Evolutionary conservation across 2,329 filamentous ascomycete species (phyloP), one percentile per base, ranked within the genome.

Genomic region (Taxawa tesnikishii): DNA sequence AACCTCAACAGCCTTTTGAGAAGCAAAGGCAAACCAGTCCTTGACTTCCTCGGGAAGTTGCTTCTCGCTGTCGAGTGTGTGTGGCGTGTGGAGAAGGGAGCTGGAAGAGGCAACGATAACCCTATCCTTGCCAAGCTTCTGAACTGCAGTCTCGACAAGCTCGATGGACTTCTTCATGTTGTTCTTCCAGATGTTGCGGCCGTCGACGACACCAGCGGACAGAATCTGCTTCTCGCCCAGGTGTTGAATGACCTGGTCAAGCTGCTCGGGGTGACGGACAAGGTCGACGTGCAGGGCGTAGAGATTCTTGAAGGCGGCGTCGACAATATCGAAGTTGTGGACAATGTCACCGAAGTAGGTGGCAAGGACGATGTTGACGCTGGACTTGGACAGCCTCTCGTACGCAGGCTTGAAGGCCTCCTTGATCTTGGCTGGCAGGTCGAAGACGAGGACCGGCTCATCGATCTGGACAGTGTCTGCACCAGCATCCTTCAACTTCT

Each of bases 121-220:
- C 56, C 90, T 83, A 48, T 96, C 87, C 73, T 94, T 88, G 67
- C 90, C 88, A 43, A 98, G 76, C 70, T 93, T 84, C 70, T 94
- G 83, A 52, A 96, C 69, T 44, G 88, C 90, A 38, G 75, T 69
- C 75, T 96, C 84, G 40, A 90, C 80, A 43, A 68, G 75, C 70
- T 90, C 87, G 45, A 98, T 92, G 54, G 90, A 85, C 52, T 75
- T 76, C 75, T 93, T 82, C 69, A 94, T 81, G 79, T 96, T 93
- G 67, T 85, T 94, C 83, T 98, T 98, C 90, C 90, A 98, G 73
- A 98, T 96, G 75, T 98, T 98, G 55, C 90, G 85, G 53, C 90
- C 90, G 53, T 98, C 87, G 47, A 98, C 90, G 50, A 98, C 82
- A 83, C 90, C 90, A 44, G 78, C 81, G 46, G 90, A 98, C 46